Evolutionary conservation across 23 red algal genomes (phyloP).

Genomic region (Agarophyton chilense): DNA sequence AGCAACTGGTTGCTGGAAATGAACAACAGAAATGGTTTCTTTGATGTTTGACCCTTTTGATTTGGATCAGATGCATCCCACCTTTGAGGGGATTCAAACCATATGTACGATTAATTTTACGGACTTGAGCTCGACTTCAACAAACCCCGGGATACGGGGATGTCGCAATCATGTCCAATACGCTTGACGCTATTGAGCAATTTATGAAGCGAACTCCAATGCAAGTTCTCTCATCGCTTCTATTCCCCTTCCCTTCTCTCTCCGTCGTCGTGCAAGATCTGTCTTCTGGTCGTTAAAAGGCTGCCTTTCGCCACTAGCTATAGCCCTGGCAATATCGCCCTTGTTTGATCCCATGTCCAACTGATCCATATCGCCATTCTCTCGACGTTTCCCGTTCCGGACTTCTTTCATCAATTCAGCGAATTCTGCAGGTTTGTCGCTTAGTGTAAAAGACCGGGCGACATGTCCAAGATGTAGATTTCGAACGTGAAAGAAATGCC

Average conservation of each 20-base stretch:
- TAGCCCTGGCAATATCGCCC: constrained; percentile 71
- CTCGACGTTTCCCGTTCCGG: neutral
- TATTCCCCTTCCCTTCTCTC: constrained; percentile 68
- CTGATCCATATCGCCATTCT: neutral
- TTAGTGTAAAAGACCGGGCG: constrained; percentile 75
- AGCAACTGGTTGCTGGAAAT: neutral
- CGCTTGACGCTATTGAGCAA: neutral
- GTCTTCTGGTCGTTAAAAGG: constrained; percentile 72
- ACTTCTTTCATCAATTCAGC: constrained; percentile 35
- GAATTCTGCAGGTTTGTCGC: constrained; percentile 67
- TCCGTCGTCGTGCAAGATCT: constrained; percentile 56
- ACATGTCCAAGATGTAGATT: constrained; percentile 90
- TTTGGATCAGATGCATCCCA: neutral
- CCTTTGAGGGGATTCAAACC: neutral
- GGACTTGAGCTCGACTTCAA: neutral
- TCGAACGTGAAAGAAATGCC: constrained; percentile 83
- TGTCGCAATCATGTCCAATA: neutral
- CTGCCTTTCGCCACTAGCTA: constrained; percentile 64
- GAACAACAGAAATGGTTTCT: neutral
- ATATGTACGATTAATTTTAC: neutral
- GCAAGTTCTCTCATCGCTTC: constrained; percentile 75
- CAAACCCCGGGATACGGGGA: too few species aligned
- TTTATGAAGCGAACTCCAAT: constrained; percentile 58
- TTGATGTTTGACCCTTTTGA: neutral
- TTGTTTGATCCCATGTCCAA: neutral